Evolutionary conservation across 2,329 filamentous ascomycete species (phyloP).

Genomic region (Aureobasidium sp.): DNA sequence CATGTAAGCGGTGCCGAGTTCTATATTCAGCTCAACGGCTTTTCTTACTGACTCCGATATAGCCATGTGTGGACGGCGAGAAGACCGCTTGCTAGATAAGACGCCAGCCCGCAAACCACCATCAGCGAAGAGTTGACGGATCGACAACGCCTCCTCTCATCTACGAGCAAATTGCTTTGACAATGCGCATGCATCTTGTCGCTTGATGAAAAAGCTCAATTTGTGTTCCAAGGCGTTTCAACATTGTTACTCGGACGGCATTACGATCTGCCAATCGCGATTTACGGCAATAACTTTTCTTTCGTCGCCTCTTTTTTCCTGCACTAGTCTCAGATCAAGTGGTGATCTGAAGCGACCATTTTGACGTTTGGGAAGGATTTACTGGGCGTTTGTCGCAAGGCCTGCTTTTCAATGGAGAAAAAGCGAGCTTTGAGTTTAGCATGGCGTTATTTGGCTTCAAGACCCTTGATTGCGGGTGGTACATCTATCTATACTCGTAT

Average conservation of each 20-base stretch:
- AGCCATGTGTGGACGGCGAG: conserved; percentile 42
- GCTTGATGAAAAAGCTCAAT: background rate
- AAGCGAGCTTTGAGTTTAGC: conserved; percentile 12
- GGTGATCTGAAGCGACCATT: background rate
- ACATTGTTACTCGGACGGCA: conserved; percentile 5
- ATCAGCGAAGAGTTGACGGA: background rate
- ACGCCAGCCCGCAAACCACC: background rate
- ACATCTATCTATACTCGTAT: conserved; percentile 3
- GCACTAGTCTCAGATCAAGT: background rate
- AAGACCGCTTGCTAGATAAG: conserved; percentile 27
- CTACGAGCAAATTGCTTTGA: background rate
- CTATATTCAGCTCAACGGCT: conserved; percentile 15
- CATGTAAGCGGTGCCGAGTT: conserved; percentile 51
- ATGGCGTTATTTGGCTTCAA: conserved; percentile 10
- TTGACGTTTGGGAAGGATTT: conserved; percentile 9
- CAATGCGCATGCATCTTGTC: background rate
- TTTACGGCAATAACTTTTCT: background rate
- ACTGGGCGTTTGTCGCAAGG: background rate
- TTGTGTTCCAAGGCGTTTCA: background rate
- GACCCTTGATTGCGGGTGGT: background rate
- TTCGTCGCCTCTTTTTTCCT: background rate
- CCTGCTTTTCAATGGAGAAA: background rate
- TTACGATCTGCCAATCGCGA: background rate
- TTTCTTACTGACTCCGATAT: conserved; percentile 13
- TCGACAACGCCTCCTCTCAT: background rate